Evolutionary conservation across 176 grass and related monocot species (phyloP).

Genomic region (Oryza coarctata): DNA sequence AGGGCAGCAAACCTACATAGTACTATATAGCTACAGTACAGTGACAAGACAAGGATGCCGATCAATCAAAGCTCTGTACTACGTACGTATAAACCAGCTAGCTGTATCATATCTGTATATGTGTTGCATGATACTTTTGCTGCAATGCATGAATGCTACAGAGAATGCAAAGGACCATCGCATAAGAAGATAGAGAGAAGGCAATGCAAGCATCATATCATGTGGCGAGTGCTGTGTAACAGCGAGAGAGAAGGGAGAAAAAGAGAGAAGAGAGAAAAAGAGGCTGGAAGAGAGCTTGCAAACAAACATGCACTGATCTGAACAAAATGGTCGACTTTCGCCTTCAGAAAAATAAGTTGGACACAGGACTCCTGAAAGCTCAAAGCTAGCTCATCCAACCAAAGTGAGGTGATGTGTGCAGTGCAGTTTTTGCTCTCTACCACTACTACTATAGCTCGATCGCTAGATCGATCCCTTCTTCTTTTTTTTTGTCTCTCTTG

Average conservation of each 20-base stretch:
- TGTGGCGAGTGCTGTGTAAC: not conserved
- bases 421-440: not conserved
- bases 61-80: not conserved
- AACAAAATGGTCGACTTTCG: slow-evolving; percentile 14
- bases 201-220: slow-evolving; percentile 11
- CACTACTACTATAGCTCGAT: not conserved
- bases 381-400: not conserved
- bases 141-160: slow-evolving; percentile 9
- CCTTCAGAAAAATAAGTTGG: slow-evolving; percentile 24
- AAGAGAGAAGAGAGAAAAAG: not conserved
- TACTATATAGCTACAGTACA: not conserved
- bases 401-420: slow-evolving; percentile 2
- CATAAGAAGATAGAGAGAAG: not conserved
- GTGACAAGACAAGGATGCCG: not conserved
- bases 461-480: not conserved
- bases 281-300: not conserved
- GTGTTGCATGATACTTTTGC: not conserved
- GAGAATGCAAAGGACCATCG: slow-evolving; percentile 1
- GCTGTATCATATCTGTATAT: not conserved
- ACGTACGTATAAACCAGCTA: not conserved
- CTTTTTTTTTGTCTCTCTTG: not conserved
- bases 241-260: not conserved
- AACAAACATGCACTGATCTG: not conserved
- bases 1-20: not conserved
- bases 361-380: slow-evolving; percentile 5